Percentiles rank a stretch among this genome's conserved stretches.
These are phyloP conservation scores for Leccinum broughii DNA, from an alignment of 768 basidiomycete species.

Conservation along the genomic window DNA sequence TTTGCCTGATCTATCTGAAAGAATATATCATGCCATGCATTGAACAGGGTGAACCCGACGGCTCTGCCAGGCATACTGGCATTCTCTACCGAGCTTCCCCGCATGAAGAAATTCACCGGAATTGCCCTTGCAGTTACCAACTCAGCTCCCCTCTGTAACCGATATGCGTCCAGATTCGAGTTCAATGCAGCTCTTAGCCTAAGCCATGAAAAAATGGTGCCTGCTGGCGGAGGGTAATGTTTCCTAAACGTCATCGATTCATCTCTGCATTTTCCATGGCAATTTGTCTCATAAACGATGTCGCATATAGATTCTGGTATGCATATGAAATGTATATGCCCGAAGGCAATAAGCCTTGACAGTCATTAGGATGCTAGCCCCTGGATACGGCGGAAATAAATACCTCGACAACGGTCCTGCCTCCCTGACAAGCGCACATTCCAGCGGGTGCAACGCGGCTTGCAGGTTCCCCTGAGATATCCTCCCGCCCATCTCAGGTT, in stretches of 20 bases:
- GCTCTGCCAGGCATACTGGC: background rate
- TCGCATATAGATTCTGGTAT: background rate
- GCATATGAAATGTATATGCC: background rate
- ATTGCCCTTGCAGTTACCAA: constrained; percentile 44
- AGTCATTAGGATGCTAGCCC: background rate
- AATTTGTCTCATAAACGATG: background rate
- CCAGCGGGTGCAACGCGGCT: background rate
- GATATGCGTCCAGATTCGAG: constrained; percentile 32
- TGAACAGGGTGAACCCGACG: background rate
- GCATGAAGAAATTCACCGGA: constrained; percentile 28
- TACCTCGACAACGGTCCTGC: background rate
- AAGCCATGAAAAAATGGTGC: constrained; percentile 43
- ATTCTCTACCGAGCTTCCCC: background rate
- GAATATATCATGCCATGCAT: constrained; percentile 9
- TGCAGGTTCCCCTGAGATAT: background rate
- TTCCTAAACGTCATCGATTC: constrained; percentile 33
- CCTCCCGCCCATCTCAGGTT: background rate
- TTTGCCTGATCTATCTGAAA: constrained; percentile 15
- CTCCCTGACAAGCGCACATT: background rate
- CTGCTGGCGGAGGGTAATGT: constrained; percentile 38
- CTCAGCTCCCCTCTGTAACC: constrained; percentile 43
- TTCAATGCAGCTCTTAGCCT: too few species aligned
- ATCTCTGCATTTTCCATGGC: background rate
- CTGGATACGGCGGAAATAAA: background rate
- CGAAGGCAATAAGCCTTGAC: background rate